Percentiles rank a stretch among this genome's conserved stretches.
phyloP scores from a whole-genome alignment of 2,329 filamentous ascomycete genomes.

The Scedosporium apiospermum region DNA sequence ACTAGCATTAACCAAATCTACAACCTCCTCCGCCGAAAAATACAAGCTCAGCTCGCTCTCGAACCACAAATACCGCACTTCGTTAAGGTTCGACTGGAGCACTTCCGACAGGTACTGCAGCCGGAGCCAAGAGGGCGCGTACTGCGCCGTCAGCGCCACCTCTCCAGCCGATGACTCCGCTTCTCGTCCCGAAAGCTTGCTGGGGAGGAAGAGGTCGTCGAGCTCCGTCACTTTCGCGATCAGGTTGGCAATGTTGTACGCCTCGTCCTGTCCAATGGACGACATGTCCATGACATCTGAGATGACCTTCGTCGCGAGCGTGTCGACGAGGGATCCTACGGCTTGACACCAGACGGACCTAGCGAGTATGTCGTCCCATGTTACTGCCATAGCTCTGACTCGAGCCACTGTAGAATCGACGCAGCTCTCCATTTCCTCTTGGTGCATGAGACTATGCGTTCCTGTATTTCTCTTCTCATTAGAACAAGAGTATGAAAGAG shows the following conservation, averaged over 20 bases:
- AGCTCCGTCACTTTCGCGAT: constrained; percentile 49
- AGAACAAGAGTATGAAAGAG: neutral
- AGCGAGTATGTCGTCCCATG: constrained; percentile 50
- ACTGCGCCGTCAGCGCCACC: constrained; percentile 48
- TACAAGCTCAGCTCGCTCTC: constrained; percentile 57
- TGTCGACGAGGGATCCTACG: constrained; percentile 49
- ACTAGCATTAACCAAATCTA: constrained; percentile 53
- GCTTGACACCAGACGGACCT: constrained; percentile 55
- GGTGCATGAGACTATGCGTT: constrained; percentile 49
- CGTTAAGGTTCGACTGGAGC: constrained; percentile 55
- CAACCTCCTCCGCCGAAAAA: constrained; percentile 50
- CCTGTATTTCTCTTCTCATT: constrained; percentile 17
- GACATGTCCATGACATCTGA: constrained; percentile 52
- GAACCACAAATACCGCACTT: constrained; percentile 54
- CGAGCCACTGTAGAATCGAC: constrained; percentile 44
- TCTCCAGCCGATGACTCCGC: constrained; percentile 21
- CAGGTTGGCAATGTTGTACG: constrained; percentile 49
- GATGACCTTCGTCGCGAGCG: constrained; percentile 49
- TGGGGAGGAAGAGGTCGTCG: constrained; percentile 50
- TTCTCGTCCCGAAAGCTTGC: constrained; percentile 19
- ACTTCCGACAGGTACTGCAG: constrained; percentile 56
- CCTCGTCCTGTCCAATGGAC: constrained; percentile 54
- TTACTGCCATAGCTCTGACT: constrained; percentile 41
- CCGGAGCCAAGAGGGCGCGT: constrained; percentile 51
- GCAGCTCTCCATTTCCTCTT: constrained; percentile 41